Evolutionary conservation across 2,329 filamentous ascomycete genomes (phyloP).

Genomic region (Sporothrix protearum): DNA sequence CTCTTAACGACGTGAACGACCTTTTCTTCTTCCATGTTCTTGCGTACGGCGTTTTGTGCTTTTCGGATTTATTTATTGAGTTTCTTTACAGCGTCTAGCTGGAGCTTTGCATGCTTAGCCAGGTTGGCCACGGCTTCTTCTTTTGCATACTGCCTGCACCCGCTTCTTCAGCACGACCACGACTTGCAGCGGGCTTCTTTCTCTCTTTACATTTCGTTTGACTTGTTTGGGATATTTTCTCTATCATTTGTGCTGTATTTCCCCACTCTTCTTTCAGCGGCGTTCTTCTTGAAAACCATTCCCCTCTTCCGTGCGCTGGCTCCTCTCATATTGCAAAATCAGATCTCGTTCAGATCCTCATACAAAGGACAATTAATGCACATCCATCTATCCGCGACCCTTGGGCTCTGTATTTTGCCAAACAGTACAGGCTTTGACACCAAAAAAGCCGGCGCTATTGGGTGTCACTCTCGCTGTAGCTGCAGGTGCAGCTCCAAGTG

Average conservation of each 20-base stretch:
- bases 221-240: background rate
- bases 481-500: background rate
- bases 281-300: background rate
- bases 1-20: background rate
- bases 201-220: background rate
- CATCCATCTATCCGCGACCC: background rate
- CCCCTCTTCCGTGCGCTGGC: background rate
- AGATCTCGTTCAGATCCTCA: background rate
- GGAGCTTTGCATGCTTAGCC: no score
- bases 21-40: background rate
- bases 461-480: background rate
- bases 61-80: background rate
- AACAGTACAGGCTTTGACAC: background rate
- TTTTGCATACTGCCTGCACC: background rate
- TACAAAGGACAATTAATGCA: background rate
- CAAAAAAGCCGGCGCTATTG: slow-evolving; percentile 1
- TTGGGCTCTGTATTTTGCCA: background rate
- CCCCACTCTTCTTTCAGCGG: background rate
- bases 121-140: background rate
- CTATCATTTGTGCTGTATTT: background rate
- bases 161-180: background rate
- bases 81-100: background rate
- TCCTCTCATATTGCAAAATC: no score
- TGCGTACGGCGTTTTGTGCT: background rate
- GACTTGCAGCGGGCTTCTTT: slow-evolving; percentile 10